These are phyloP conservation scores for Apiospora saccharicola DNA, from an alignment of 2,329 filamentous ascomycete species.

Conservation along the genomic window DNA sequence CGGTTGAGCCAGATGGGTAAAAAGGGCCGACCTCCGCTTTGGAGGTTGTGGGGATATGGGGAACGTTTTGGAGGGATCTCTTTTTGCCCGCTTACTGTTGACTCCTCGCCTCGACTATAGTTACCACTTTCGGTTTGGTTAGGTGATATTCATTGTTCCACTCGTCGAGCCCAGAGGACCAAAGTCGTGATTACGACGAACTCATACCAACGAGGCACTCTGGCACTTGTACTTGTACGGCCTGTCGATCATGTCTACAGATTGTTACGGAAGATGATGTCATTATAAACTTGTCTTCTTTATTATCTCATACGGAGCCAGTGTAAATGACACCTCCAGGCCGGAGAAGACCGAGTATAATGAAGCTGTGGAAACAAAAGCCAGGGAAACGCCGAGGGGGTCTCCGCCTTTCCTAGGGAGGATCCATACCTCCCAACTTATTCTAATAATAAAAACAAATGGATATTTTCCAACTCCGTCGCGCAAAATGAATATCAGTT, in stretches of 20 bases:
- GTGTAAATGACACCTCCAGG: neutral
- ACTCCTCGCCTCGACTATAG: neutral
- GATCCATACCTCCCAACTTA: constrained; percentile 14
- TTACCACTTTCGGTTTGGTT: neutral
- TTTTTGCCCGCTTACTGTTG: neutral
- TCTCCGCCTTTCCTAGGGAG: neutral
- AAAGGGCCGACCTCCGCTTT: constrained; percentile 14
- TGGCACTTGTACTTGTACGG: neutral
- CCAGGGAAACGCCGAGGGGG: constrained; percentile 12
- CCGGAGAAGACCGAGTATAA: neutral
- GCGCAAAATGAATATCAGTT: constrained; percentile 9
- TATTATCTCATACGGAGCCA: neutral
- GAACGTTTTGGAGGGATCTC: neutral
- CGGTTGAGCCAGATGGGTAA: neutral
- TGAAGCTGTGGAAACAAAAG: neutral
- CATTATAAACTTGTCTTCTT: neutral
- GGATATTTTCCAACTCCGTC: constrained; percentile 23
- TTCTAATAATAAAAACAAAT: constrained; percentile 7
- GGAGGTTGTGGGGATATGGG: constrained; percentile 6
- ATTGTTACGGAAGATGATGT: neutral
- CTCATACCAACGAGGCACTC: no score
- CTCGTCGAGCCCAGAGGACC: no score
- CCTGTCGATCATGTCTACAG: no score
- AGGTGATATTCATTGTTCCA: neutral
- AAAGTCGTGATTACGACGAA: neutral